Evolutionary conservation across 371 early-diverging fungal species (phyloP), one percentile per base, ranked within the genome.

Genomic region (Mortierella sp.): DNA sequence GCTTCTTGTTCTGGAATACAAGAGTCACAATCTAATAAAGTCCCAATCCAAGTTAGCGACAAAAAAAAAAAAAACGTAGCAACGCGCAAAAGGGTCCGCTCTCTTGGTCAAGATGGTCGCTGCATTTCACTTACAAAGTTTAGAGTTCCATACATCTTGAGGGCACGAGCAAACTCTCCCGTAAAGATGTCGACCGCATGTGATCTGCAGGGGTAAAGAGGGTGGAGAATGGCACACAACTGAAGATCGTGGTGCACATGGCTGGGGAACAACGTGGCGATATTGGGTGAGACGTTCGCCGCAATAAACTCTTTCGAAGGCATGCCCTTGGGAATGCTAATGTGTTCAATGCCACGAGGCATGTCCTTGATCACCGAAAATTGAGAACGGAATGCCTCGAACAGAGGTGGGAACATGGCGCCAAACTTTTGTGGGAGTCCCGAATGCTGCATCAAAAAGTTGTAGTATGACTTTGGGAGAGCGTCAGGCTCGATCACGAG

Each of bases 181-280:
- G 74, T 71, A 64, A 87, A 82, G 4, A 70, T 76, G 6, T 82
- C 73, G 46, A 88, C 71, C 18, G 84, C 81, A 11, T 72, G 70
- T 18, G 83, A 62, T 53, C 92, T 90, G 69, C 84, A 87, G 4
- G 83, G 82, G 19, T 85, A 84, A 47, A 86, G 60, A 7, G 95
- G 94, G 68, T 95, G 95, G 68, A 92, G 88, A 51, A 94, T 61
- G 0, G 88, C 90, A 64, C 95, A 95, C 71, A 89, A 82, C 30
- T 91, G 85, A 62, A 75, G 89, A 56, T 90, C 84, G 72, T 94
- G 95, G 7, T 87, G 87, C 14, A 89, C 26, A 28, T 76, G 70
- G 15, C 81, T 69, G 9, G 84, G 82, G 46, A 88, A 81, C 37
- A 83, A 66, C 12, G 80, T 83, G 18, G 84, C 89, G 64, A 90